Conservation (phyloP, 257 asterid species). For the Solanum habrochaites region DNA sequence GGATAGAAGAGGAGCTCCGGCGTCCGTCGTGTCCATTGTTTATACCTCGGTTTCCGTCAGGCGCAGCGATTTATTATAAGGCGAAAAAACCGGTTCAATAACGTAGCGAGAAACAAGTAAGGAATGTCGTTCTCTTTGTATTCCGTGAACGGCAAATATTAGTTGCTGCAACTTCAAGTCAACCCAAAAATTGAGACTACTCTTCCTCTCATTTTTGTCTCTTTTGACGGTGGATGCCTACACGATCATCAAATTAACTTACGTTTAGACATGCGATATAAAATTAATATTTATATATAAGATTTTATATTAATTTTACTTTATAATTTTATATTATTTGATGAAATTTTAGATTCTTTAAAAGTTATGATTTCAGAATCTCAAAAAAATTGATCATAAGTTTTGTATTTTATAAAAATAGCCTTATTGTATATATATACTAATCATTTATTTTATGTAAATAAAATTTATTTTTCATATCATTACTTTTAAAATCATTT, state of each 20-base stretch:
- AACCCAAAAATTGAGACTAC: background rate
- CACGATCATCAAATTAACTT: no score
- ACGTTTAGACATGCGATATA: no score
- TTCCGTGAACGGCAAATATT: background rate
- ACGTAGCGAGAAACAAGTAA: background rate
- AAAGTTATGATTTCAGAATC: no score
- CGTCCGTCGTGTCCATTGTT: conserved; percentile 13
- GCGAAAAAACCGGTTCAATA: background rate
- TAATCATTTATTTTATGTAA: no score
- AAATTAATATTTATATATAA: no score
- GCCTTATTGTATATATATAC: no score
- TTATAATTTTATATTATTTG: no score
- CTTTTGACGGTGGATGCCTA: background rate
- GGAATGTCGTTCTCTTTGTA: background rate
- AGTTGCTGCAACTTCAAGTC: background rate
- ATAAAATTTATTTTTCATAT: no score
- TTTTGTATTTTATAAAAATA: no score
- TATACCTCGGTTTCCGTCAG: background rate
- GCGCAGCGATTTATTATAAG: background rate
- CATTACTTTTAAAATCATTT: no score
- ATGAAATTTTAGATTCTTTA: no score
- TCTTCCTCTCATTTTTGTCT: background rate
- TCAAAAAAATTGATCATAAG: no score
- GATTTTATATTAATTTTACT: fast-evolving
- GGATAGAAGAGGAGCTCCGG: conserved; percentile 31